These are phyloP conservation scores for Phytopythium litorale DNA, from an alignment of 352 stramenopile genomes.

Conservation along the genomic window DNA sequence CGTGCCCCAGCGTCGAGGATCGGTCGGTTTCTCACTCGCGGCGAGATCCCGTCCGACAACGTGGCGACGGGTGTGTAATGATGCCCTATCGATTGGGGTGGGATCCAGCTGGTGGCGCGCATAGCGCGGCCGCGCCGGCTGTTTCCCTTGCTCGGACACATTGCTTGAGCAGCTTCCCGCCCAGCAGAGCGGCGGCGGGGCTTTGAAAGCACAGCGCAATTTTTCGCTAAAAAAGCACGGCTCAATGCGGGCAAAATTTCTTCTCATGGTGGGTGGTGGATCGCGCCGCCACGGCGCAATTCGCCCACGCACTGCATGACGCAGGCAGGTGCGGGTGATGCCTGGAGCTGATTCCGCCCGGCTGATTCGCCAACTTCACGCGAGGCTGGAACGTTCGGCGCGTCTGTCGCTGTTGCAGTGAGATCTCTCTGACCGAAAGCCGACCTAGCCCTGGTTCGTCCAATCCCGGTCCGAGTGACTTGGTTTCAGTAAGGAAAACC, in stretches of 20 bases:
- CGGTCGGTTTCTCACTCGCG: background rate
- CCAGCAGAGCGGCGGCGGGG: background rate
- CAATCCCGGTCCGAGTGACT: background rate
- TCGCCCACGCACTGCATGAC: too few relatives aligned
- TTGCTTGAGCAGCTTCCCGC: too few relatives aligned
- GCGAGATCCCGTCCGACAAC: background rate
- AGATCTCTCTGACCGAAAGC: background rate
- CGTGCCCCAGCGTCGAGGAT: background rate
- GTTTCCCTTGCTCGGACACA: background rate
- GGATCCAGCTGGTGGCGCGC: constrained; percentile 2
- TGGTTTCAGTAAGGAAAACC: background rate
- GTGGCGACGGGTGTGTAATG: constrained; percentile 4
- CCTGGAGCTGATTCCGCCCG: too few relatives aligned
- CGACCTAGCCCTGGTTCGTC: background rate
- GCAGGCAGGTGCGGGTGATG: too few relatives aligned
- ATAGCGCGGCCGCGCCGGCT: constrained; percentile 1
- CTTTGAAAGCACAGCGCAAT: background rate
- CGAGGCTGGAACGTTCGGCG: background rate
- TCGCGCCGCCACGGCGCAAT: too few relatives aligned
- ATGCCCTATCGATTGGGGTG: constrained; percentile 8
- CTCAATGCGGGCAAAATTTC: background rate
- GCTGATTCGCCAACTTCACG: too few relatives aligned
- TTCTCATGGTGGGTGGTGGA: background rate
- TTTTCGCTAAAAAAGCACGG: background rate
- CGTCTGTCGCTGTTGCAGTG: background rate